These are phyloP conservation scores for Claviceps pazoutovae DNA, from an alignment of 2,329 filamentous ascomycete species.

Conservation along the genomic window DNA sequence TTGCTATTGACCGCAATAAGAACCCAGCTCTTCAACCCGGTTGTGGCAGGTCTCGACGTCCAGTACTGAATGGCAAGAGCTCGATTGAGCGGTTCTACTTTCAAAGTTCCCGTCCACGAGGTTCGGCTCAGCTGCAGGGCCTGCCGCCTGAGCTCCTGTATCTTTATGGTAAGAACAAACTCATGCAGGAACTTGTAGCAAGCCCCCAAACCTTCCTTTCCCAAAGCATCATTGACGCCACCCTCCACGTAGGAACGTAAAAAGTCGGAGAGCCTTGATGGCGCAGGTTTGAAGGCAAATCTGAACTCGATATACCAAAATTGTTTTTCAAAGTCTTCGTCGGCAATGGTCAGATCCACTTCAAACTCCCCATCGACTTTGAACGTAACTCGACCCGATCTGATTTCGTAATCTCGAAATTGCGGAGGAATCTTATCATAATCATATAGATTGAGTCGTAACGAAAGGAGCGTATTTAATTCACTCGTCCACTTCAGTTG, in stretches of 20 bases:
- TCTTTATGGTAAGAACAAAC: constrained; percentile 78
- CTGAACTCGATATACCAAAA: constrained; percentile 93
- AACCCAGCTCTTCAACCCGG: constrained; percentile 73
- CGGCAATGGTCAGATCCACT: constrained; percentile 78
- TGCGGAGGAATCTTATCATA: constrained; percentile 59
- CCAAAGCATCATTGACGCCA: constrained; percentile 58
- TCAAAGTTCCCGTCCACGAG: constrained; percentile 66
- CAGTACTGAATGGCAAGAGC: constrained; percentile 86
- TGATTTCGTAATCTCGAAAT: constrained; percentile 65
- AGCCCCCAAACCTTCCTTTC: constrained; percentile 55
- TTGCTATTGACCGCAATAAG: constrained; percentile 70
- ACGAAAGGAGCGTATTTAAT: constrained; percentile 69
- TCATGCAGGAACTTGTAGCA: constrained; percentile 84
- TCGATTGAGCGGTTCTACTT: constrained; percentile 66
- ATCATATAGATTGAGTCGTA: constrained; percentile 76
- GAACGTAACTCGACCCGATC: constrained; percentile 83
- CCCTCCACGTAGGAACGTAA: constrained; percentile 54
- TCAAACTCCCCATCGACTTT: constrained; percentile 74
- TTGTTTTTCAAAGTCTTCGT: constrained; percentile 69
- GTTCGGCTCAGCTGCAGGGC: constrained; percentile 53
- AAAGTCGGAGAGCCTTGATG: constrained; percentile 43
- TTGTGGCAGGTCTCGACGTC: constrained; percentile 40
- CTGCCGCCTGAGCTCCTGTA: constrained; percentile 68
- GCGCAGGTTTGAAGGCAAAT: constrained; percentile 62
- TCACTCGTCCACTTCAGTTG: constrained; percentile 63